Conservation (phyloP, 2,329 filamentous ascomycete genomes). For the Ilyonectria robusta region DNA sequence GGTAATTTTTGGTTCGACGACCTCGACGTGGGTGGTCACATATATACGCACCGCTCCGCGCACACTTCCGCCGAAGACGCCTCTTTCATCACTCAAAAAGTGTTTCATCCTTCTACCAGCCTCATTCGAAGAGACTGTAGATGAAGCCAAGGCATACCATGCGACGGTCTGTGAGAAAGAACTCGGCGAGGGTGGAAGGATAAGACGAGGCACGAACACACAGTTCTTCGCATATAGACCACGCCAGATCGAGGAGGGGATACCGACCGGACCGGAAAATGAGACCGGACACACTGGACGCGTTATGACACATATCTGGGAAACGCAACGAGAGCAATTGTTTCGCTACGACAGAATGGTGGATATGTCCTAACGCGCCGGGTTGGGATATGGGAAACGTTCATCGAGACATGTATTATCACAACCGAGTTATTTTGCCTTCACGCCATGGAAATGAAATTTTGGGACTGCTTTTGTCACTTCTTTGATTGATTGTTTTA, state of each 20-base stretch:
- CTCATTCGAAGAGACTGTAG: not conserved
- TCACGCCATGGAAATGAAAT: conserved; percentile 32
- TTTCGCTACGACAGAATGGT: conserved; percentile 39
- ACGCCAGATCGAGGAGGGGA: conserved; percentile 35
- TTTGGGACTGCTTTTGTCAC: conserved; percentile 36
- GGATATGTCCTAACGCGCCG: conserved; percentile 35
- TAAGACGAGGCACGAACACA: conserved; percentile 36
- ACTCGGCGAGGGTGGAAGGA: conserved; percentile 17
- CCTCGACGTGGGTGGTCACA: conserved; percentile 36
- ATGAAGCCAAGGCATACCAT: conserved; percentile 30
- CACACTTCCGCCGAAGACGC: conserved; percentile 22
- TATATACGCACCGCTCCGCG: conserved; percentile 22
- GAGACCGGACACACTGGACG: conserved; percentile 36
- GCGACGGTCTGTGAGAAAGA: conserved; percentile 5
- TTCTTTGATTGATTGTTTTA: conserved; percentile 12
- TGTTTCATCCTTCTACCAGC: not conserved
- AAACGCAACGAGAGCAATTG: conserved; percentile 34
- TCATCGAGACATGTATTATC: conserved; percentile 46
- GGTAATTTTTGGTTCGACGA: conserved; percentile 42
- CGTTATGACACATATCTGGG: conserved; percentile 35
- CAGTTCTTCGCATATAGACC: conserved; percentile 46
- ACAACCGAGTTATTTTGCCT: conserved; percentile 28
- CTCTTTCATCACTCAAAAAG: not conserved
- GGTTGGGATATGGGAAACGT: conserved; percentile 34
- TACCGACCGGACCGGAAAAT: conserved; percentile 35